Conservation (phyloP, 108 stramenopile genomes). For the Mediolabrus comicus region DNA sequence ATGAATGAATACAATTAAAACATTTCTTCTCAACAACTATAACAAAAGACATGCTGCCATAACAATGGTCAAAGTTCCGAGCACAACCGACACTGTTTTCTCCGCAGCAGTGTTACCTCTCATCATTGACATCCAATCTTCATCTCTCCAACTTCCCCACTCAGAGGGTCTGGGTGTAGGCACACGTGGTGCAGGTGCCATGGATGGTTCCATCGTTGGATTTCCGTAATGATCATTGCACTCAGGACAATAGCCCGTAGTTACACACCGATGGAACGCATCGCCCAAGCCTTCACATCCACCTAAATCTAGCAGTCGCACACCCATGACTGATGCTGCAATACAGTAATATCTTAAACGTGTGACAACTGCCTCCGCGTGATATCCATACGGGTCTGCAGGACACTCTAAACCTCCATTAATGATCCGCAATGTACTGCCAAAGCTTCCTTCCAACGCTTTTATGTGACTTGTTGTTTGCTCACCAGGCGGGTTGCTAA, state of each 20-base stretch:
- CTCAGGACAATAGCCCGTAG: constrained; percentile 43
- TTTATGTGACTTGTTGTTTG: constrained; percentile 39
- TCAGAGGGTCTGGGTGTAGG: constrained; percentile 15
- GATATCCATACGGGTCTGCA: constrained; percentile 22
- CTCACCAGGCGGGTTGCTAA: constrained; percentile 15
- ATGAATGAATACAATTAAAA: neutral
- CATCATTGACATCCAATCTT: neutral
- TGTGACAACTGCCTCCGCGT: constrained; percentile 44
- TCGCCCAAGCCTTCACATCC: constrained; percentile 36
- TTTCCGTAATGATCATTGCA: constrained; percentile 28
- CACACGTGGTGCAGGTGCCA: constrained; percentile 6
- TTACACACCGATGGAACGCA: neutral
- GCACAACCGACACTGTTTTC: neutral
- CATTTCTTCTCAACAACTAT: neutral
- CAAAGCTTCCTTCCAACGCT: constrained; percentile 34
- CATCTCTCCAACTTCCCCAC: neutral
- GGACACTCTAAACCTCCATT: constrained; percentile 42
- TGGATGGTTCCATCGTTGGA: constrained; percentile 10
- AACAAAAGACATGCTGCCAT: neutral
- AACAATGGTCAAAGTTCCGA: neutral
- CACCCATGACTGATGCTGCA: constrained; percentile 29
- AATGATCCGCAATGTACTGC: constrained; percentile 25
- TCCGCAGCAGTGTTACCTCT: neutral
- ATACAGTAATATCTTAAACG: constrained; percentile 39
- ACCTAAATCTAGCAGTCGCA: constrained; percentile 29